phyloP scores from a whole-genome alignment of 177 flowering plant species.

The Vitis hybrid region DNA sequence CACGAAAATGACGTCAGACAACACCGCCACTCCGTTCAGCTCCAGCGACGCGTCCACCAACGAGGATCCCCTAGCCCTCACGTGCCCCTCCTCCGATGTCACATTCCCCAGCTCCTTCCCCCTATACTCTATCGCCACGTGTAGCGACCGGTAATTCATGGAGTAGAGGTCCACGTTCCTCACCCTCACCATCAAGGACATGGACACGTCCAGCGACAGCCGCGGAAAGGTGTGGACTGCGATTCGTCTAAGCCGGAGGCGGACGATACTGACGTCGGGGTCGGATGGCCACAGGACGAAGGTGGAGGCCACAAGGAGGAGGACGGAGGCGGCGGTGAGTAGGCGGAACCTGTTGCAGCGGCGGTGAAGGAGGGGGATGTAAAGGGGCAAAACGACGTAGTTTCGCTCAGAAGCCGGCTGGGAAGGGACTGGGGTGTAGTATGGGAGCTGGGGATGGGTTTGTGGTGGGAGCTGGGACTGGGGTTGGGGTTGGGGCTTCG shows the following conservation, averaged over 20 bases:
- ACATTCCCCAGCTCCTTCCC: constrained; percentile 67
- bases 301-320: constrained; percentile 28
- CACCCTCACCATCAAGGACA: constrained; percentile 48
- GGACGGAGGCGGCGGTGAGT: constrained; percentile 16
- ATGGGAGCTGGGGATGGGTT: constrained; percentile 4
- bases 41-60: constrained; percentile 55
- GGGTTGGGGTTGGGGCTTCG: too few relatives aligned
- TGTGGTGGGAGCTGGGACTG: constrained; percentile 3
- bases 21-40: constrained; percentile 49
- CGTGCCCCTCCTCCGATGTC: constrained; percentile 39
- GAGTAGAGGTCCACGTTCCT: constrained; percentile 60
- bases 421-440: constrained; percentile 19
- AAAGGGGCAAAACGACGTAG: constrained; percentile 50
- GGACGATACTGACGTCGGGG: constrained; percentile 51
- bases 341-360: constrained; percentile 5
- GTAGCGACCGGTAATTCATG: constrained; percentile 39
- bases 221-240: constrained; percentile 40
- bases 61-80: constrained; percentile 48
- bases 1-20: constrained; percentile 54
- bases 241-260: constrained; percentile 42
- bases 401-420: constrained; percentile 23
- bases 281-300: constrained; percentile 75
- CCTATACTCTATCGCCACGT: constrained; percentile 63
- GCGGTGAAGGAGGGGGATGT: constrained; percentile 16
- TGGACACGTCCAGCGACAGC: constrained; percentile 42